phyloP scores from a whole-genome alignment of 306 rosid genomes.

The Mimosa pudica region DNA sequence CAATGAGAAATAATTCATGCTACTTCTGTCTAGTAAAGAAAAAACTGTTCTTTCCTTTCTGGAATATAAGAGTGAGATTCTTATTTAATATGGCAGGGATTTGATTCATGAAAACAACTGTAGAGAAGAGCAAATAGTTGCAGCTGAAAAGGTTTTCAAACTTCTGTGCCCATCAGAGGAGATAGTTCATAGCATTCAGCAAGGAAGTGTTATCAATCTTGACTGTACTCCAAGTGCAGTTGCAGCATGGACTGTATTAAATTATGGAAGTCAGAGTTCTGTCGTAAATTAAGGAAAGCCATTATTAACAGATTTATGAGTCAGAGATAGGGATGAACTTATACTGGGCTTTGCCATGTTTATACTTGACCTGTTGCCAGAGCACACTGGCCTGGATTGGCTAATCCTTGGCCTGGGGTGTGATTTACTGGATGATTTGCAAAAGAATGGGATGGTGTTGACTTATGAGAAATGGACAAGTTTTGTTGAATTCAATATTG shows the following conservation, averaged over 20 bases:
- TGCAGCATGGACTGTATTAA: slow-evolving; percentile 73
- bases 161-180: slow-evolving; percentile 62
- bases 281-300: slow-evolving; percentile 52
- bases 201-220: slow-evolving; percentile 33
- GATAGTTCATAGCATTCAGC: slow-evolving; percentile 24
- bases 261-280: slow-evolving; percentile 65
- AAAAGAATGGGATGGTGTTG: neutral
- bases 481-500: no score
- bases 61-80: slow-evolving; percentile 16
- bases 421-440: neutral
- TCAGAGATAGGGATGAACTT: neutral
- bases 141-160: slow-evolving; percentile 61
- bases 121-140: slow-evolving; percentile 62
- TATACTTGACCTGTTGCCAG: no score
- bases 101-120: slow-evolving; percentile 48
- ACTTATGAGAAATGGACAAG: neutral
- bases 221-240: slow-evolving; percentile 58
- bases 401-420: neutral
- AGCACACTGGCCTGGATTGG: neutral
- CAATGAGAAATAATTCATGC: neutral
- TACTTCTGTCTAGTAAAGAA: neutral
- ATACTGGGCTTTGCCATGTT: neutral
- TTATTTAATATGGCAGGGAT: slow-evolving; percentile 49
- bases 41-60: slow-evolving; percentile 1
- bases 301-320: neutral